Evolutionary conservation across 345 rosid species (phyloP).

Genomic region (Populus deltoides): DNA sequence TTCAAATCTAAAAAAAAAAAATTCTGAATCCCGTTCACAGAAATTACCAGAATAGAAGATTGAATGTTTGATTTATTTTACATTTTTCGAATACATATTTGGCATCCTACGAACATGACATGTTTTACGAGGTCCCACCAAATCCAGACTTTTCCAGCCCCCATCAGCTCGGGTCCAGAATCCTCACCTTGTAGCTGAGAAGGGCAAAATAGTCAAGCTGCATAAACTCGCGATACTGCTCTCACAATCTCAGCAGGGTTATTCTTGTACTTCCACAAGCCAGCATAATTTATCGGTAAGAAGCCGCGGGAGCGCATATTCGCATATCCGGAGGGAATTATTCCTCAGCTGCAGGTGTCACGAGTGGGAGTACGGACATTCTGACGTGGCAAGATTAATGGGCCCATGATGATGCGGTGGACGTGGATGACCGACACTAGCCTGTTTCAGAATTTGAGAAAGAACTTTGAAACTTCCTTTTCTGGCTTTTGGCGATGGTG

Average conservation of each 20-base stretch:
- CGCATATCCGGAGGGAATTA: slow-evolving; percentile 44
- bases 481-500: neutral
- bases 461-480: slow-evolving; percentile 18
- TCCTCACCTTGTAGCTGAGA: neutral
- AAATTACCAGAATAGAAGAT: neutral
- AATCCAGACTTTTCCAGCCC: neutral
- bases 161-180: neutral
- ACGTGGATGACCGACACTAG: neutral
- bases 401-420: neutral
- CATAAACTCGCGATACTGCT: neutral
- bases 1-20: too few relatives aligned
- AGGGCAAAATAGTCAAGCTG: slow-evolving; percentile 19
- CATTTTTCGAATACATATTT: neutral
- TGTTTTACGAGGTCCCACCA: neutral
- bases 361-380: neutral
- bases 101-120: neutral
- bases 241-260: neutral
- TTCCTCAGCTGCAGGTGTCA: slow-evolving; percentile 14
- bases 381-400: slow-evolving; percentile 7
- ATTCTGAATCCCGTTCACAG: neutral
- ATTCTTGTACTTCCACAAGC: slow-evolving; percentile 11
- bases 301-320: slow-evolving; percentile 32
- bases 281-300: neutral
- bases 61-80: too few relatives aligned
- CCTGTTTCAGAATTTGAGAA: slow-evolving; percentile 5